These are phyloP conservation scores for Hypoxylon sp. DNA, from an alignment of 2,329 filamentous ascomycete genomes.

Conservation along the genomic window DNA sequence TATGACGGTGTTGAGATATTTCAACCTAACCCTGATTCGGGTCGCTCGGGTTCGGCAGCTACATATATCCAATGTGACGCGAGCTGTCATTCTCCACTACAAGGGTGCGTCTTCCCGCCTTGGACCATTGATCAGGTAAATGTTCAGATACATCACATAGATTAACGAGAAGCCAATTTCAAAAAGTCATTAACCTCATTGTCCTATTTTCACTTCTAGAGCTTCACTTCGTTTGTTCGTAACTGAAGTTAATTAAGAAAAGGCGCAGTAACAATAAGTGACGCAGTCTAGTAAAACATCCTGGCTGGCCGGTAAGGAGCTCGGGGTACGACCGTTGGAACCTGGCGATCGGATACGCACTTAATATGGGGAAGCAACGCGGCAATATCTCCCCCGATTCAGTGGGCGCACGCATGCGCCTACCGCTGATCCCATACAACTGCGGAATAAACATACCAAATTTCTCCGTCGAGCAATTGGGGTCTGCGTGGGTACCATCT, in stretches of 20 bases:
- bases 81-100: slow-evolving; percentile 11
- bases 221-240: neutral
- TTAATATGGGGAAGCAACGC: slow-evolving; percentile 32
- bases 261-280: slow-evolving; percentile 3
- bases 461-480: slow-evolving; percentile 24
- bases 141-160: neutral
- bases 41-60: slow-evolving; percentile 36
- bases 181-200: neutral
- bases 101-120: slow-evolving; percentile 12
- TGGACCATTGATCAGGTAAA: slow-evolving; percentile 2
- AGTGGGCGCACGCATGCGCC: slow-evolving; percentile 9
- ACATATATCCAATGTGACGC: slow-evolving; percentile 17
- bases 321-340: slow-evolving; percentile 3
- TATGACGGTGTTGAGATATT: slow-evolving; percentile 19
- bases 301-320: slow-evolving; percentile 1
- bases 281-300: slow-evolving; percentile 5
- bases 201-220: neutral
- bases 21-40: slow-evolving; percentile 24
- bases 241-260: neutral
- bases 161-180: slow-evolving; percentile 3
- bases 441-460: slow-evolving; percentile 17
- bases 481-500: slow-evolving; percentile 11
- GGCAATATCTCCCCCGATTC: slow-evolving; percentile 30
- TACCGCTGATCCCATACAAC: slow-evolving; percentile 31
- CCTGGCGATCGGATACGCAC: slow-evolving; percentile 23